A percentile compares a stretch with the other conserved stretches of the same genome.
Evolutionary conservation across 2,329 filamentous ascomycete genomes (phyloP).

Genomic region (Colletotrichum limetticola): DNA sequence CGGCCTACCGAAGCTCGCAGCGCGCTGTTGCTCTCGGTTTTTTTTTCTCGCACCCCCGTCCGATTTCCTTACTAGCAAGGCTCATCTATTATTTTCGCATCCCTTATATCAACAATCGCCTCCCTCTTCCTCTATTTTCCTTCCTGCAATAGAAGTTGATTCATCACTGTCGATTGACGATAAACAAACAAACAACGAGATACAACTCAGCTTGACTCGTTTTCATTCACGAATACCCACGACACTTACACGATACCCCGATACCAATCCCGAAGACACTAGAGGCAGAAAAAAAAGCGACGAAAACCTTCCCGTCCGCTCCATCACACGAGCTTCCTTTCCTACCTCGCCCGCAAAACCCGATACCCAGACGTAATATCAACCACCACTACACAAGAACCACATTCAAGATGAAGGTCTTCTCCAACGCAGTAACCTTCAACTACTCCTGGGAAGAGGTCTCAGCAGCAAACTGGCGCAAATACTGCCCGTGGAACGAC

Average conservation of each 20-base stretch:
- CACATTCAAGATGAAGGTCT: conserved; percentile 83
- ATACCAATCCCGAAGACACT: neutral
- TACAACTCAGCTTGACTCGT: neutral
- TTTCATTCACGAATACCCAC: neutral
- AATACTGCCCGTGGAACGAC: conserved; percentile 99
- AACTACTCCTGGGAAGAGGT: conserved; percentile 99
- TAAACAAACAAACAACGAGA: conserved; percentile 7
- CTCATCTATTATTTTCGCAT: conserved; percentile 20
- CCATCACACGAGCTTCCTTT: neutral
- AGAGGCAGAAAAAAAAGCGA: neutral
- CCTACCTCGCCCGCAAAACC: neutral
- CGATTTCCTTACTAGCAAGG: conserved; percentile 7
- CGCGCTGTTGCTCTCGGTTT: neutral
- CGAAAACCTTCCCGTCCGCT: neutral
- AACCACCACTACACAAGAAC: conserved; percentile 15
- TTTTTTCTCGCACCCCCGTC: neutral
- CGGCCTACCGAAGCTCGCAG: conserved; percentile 19
- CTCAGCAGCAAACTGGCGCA: conserved; percentile 96
- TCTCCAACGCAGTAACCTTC: conserved; percentile 89
- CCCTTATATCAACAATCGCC: conserved; percentile 23
- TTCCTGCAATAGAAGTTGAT: neutral
- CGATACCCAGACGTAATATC: neutral
- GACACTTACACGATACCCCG: conserved; percentile 6
- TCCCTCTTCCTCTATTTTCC: neutral
- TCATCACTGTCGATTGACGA: conserved; percentile 4